phyloP scores from a whole-genome alignment of 2,329 filamentous ascomycete genomes.

The Beauveria caledonica region DNA sequence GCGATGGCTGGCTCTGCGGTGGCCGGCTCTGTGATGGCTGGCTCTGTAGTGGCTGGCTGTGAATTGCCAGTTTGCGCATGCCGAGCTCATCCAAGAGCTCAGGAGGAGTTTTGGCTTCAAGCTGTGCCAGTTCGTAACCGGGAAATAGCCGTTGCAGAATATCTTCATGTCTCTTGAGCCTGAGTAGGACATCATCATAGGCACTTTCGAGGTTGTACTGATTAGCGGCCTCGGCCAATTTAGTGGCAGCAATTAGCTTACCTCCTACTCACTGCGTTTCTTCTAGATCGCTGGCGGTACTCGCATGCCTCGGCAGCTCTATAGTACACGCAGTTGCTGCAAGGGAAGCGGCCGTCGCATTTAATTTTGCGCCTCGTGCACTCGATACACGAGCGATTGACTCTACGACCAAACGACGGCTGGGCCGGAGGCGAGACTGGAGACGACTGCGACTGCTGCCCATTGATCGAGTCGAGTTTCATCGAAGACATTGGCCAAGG shows the following conservation, averaged over 20 bases:
- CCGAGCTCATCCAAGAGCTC: constrained; percentile 17
- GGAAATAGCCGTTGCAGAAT: constrained; percentile 20
- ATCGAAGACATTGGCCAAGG: background rate
- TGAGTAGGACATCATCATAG: constrained; percentile 19
- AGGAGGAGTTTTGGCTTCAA: constrained; percentile 16
- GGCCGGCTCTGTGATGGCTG: background rate
- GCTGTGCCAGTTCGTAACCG: constrained; percentile 11
- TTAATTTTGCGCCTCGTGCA: constrained; percentile 26
- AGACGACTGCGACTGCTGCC: background rate
- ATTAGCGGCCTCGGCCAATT: background rate
- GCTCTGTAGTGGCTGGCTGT: background rate
- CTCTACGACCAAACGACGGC: background rate
- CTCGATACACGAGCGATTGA: constrained; percentile 21
- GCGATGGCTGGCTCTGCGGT: background rate
- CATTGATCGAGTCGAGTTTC: background rate
- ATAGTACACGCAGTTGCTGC: constrained; percentile 30
- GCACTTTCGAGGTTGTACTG: constrained; percentile 15
- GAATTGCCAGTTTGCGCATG: background rate
- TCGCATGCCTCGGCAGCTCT: constrained; percentile 19
- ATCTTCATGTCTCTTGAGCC: constrained; percentile 16
- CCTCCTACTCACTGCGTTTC: constrained; percentile 24
- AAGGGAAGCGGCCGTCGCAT: constrained; percentile 31
- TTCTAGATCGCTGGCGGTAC: constrained; percentile 23
- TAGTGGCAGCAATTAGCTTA: constrained; percentile 3
- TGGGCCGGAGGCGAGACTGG: constrained; percentile 4